Base-by-base conservation (phyloP, 805 yeast species). In the Spathaspora arborariae region DNA sequence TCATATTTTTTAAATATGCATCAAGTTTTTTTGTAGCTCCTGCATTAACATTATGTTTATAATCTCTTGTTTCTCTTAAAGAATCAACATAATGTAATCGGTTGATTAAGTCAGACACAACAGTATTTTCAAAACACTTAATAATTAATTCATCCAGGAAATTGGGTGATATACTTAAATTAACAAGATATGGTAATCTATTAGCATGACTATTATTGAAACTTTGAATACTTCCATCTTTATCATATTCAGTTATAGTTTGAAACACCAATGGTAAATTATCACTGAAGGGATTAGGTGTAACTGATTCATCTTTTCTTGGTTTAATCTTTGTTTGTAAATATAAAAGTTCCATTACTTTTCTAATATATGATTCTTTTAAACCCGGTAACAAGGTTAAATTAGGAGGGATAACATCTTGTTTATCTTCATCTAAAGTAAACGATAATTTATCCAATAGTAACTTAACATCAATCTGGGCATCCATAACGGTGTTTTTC, bases 391-490 rank as follows among this genome's bases (percentile, higher is more conserved):
- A 26, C 1, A 47, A 16, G 3, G 52, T 18, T 33, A 81, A 55
- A 41, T 69, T 62, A 3, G 85, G 85, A 2, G 85, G 85, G 7
- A 68, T 65, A 44, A 73, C 68, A 24, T 65, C 69, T n/a, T 64
- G 60, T 13, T 56, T 48, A 6, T 55, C 55, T 1, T 55, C 55
- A 5, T 64, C 51, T 20, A 57, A 20, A 13, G 62, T 57, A 57
- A 85, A 84, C 2, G 67, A 65, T 34, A 83, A 67, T 45, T 70
- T 77, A 0, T 68, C 54, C 2, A 73, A 58, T 18, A 89, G 65
- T 44, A 86, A 64, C 0, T 65, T 60, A 2, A 85, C 72, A 51
- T 85, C 81, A 4, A 87, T 60, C 46, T 79, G 79, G 2, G 85
- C 68, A 51, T 78, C 81, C 47, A 85, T 63, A 1, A 75, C 66